A percentile compares a stretch with the other conserved stretches of the same genome.
Conservation (phyloP, 2,329 filamentous ascomycete genomes). For the Neonectria magnoliae region DNA sequence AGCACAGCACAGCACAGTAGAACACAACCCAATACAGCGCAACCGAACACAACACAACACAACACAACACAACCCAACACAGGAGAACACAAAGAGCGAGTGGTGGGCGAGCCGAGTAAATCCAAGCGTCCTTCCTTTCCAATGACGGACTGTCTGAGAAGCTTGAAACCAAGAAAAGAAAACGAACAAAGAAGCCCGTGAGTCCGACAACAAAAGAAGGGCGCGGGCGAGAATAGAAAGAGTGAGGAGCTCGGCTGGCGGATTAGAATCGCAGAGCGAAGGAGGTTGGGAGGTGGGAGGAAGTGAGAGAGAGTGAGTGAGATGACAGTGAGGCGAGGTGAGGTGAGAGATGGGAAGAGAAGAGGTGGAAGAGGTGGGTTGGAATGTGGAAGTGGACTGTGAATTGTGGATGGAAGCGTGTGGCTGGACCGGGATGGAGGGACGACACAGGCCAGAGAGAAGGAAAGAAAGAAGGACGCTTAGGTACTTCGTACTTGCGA, state of each 20-base stretch:
- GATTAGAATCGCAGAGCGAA: constrained; percentile 9
- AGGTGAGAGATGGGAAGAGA: constrained; percentile 28
- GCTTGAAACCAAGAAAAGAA: constrained; percentile 30
- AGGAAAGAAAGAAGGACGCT: constrained; percentile 18
- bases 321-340: constrained; percentile 22
- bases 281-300: constrained; percentile 31
- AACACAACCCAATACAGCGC: neutral
- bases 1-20: neutral
- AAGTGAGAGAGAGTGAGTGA: constrained; percentile 30
- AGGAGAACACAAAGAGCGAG: constrained; percentile 17
- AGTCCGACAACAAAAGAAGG: constrained; percentile 25
- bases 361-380: constrained; percentile 18
- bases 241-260: constrained; percentile 27
- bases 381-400: constrained; percentile 18
- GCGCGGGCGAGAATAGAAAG: constrained; percentile 20
- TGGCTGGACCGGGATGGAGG: neutral
- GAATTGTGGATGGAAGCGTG: constrained; percentile 15
- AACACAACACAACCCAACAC: neutral
- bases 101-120: constrained; percentile 10
- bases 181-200: neutral
- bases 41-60: constrained; percentile 13
- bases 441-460: constrained; percentile 2
- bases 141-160: constrained; percentile 21
- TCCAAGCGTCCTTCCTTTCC: constrained; percentile 7
- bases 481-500: constrained; percentile 16